Conservation (phyloP, 2,329 filamentous ascomycete genomes). For the Epichloe baconii region DNA sequence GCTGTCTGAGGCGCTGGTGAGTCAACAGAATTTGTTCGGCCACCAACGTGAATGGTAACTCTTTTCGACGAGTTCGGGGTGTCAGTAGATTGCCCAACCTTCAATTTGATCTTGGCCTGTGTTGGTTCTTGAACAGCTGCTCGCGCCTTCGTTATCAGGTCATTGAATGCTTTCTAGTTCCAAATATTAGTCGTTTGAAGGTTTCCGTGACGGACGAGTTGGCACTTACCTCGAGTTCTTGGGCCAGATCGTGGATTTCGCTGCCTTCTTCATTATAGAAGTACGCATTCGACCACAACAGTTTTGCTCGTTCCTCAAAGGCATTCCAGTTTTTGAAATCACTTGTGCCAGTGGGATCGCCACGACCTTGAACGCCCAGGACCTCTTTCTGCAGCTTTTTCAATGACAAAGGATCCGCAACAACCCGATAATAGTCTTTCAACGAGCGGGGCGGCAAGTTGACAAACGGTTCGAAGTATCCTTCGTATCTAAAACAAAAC, state of each 20-base stretch:
- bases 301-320: slow-evolving; percentile 66
- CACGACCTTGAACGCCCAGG: slow-evolving; percentile 57
- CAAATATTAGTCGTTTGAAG: slow-evolving; percentile 6
- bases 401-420: slow-evolving; percentile 68
- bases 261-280: slow-evolving; percentile 89
- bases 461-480: slow-evolving; percentile 61
- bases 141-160: slow-evolving; percentile 58
- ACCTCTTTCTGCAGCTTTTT: slow-evolving; percentile 66
- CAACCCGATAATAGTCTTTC: slow-evolving; percentile 78
- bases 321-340: slow-evolving; percentile 73
- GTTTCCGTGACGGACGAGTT: neutral
- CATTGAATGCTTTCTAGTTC: slow-evolving; percentile 52
- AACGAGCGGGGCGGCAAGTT: slow-evolving; percentile 63
- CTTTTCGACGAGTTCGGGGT: slow-evolving; percentile 39
- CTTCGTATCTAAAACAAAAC: slow-evolving; percentile 45
- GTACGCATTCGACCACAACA: slow-evolving; percentile 79
- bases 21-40: slow-evolving; percentile 38
- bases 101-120: slow-evolving; percentile 70
- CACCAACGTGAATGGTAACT: slow-evolving; percentile 60
- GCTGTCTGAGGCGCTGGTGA: slow-evolving; percentile 34
- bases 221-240: slow-evolving; percentile 57
- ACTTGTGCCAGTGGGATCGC: slow-evolving; percentile 46
- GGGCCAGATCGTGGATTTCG: slow-evolving; percentile 64
- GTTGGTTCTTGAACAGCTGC: slow-evolving; percentile 57
- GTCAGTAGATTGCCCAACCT: slow-evolving; percentile 41